These are phyloP conservation scores for Penicillium verrucosum DNA, from an alignment of 2,329 filamentous ascomycete genomes.

Conservation along the genomic window DNA sequence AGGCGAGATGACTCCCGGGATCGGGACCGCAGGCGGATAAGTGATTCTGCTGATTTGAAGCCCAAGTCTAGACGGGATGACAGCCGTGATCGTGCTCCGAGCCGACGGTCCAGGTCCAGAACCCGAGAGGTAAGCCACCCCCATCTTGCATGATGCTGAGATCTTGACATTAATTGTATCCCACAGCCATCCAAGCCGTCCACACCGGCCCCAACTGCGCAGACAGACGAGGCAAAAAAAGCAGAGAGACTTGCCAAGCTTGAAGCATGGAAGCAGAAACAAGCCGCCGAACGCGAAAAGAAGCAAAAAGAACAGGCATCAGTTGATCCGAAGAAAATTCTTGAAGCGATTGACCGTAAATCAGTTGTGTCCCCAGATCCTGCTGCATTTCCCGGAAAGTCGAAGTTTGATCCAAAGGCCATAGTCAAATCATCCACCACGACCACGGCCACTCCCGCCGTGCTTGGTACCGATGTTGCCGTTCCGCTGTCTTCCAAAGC, in stretches of 20 bases:
- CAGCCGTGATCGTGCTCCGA: constrained; percentile 54
- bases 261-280: constrained; percentile 89
- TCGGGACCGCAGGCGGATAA: constrained; percentile 60
- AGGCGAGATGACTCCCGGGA: constrained; percentile 74
- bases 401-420: constrained; percentile 84
- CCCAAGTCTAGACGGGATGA: constrained; percentile 65
- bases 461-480: constrained; percentile 55
- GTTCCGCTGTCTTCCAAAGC: constrained; percentile 49
- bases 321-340: constrained; percentile 63
- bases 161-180: constrained; percentile 1
- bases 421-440: constrained; percentile 70
- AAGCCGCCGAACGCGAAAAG: constrained; percentile 67
- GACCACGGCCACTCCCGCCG: constrained; percentile 50
- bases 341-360: constrained; percentile 72
- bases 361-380: constrained; percentile 57
- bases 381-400: constrained; percentile 69
- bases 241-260: constrained; percentile 76
- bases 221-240: constrained; percentile 71
- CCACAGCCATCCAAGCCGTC: constrained; percentile 54
- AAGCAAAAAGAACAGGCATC: constrained; percentile 66
- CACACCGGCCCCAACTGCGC: constrained; percentile 45
- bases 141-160: not conserved
- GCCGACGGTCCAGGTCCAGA: constrained; percentile 50
- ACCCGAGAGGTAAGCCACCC: constrained; percentile 56
- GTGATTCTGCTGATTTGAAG: constrained; percentile 69